Evolutionary conservation across 2,329 filamentous ascomycete genomes (phyloP).

Genomic region (Fusarium lyarnte): DNA sequence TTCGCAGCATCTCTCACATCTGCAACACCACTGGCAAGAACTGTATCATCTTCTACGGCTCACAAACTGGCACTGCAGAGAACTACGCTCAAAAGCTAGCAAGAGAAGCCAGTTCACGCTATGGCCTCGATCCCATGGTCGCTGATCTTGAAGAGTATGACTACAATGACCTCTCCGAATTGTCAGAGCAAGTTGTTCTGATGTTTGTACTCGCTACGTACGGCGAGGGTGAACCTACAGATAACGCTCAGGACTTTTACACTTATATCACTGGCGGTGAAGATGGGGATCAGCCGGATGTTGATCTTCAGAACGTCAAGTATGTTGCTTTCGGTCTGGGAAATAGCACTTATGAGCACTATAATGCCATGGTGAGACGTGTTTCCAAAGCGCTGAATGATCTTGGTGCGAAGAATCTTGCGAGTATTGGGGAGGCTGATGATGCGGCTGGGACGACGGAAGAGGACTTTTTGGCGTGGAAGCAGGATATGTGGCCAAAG

Average conservation of each 20-base stretch:
- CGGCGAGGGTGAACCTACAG: neutral
- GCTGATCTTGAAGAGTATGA: constrained; percentile 1
- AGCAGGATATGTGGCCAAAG: neutral
- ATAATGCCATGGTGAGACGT: neutral
- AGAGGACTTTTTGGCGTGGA: neutral
- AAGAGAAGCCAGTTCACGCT: neutral
- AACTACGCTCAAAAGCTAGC: neutral
- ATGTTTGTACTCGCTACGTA: neutral
- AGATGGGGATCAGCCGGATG: neutral
- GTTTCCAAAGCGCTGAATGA: neutral
- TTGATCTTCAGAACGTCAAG: neutral
- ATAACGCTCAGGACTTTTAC: neutral
- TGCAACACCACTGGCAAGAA: neutral
- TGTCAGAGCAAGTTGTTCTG: neutral
- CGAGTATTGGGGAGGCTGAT: neutral
- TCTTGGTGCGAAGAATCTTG: neutral
- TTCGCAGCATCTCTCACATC: neutral
- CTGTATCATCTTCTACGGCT: neutral
- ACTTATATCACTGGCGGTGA: neutral
- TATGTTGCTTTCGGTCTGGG: neutral
- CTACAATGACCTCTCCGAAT: neutral
- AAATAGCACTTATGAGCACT: neutral
- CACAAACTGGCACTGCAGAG: neutral
- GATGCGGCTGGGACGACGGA: neutral
- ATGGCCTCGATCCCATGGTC: neutral